Conservation (phyloP, 169 alveolate species). For the Cryptosporidium ubiquitum region DNA sequence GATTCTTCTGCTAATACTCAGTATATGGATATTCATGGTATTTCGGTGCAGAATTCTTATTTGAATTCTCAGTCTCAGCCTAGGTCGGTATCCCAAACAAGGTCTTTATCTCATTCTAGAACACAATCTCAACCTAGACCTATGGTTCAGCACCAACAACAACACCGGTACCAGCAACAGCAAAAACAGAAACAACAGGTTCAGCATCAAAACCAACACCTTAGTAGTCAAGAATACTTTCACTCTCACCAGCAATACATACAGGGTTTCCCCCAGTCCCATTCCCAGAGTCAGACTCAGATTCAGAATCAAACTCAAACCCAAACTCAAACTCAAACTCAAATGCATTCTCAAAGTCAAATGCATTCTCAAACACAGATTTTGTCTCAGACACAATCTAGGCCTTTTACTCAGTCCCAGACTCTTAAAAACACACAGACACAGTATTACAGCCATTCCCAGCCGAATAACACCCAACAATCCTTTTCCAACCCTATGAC, state of each 20-base stretch:
- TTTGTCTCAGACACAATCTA: constrained; percentile 3
- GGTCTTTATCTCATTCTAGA: not conserved
- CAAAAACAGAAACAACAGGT: not conserved
- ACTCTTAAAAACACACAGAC: not conserved
- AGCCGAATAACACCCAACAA: not conserved
- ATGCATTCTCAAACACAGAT: not conserved
- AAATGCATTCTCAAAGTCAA: not conserved
- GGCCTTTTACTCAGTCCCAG: not conserved
- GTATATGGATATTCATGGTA: not conserved
- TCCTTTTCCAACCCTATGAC: not conserved
- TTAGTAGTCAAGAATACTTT: not conserved
- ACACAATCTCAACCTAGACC: not conserved
- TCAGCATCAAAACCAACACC: not conserved
- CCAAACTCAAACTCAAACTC: not conserved
- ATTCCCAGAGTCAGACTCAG: not conserved
- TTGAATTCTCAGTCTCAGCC: not conserved
- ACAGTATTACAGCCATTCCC: not conserved
- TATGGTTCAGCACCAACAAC: not conserved
- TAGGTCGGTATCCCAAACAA: not conserved
- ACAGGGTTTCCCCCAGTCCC: not conserved
- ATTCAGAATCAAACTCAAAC: not conserved
- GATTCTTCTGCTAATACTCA: constrained; percentile 1
- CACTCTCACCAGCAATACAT: not conserved
- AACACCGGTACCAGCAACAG: not conserved
- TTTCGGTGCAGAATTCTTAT: not conserved